Conservation (phyloP, 2,329 filamentous ascomycete species). For the Beauveria bassiana region DNA sequence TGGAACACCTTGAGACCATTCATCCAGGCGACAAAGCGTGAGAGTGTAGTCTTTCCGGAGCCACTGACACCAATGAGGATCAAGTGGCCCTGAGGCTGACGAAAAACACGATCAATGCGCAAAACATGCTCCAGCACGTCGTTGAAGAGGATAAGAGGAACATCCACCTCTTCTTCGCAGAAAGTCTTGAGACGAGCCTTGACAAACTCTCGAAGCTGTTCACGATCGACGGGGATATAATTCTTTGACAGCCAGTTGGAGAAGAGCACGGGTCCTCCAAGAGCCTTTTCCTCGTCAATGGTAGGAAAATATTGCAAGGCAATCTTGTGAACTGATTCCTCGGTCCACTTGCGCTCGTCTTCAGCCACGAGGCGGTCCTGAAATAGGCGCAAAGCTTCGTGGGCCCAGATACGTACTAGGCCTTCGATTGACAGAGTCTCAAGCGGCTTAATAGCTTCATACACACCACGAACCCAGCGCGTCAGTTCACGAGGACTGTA, state of each 20-base stretch:
- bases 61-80: constrained; percentile 98
- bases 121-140: constrained; percentile 97
- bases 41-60: constrained; percentile 96
- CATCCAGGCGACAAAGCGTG: constrained; percentile 99
- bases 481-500: constrained; percentile 99
- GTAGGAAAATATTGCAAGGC: constrained; percentile 89
- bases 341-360: constrained; percentile 91
- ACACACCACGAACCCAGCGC: constrained; percentile 93
- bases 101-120: constrained; percentile 96
- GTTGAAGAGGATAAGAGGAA: constrained; percentile 97
- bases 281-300: constrained; percentile 82
- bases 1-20: constrained; percentile 98
- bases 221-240: constrained; percentile 92
- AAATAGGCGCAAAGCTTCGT: constrained; percentile 92
- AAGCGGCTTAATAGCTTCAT: constrained; percentile 90
- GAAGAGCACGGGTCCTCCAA: constrained; percentile 91
- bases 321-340: constrained; percentile 77
- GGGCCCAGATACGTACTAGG: constrained; percentile 93
- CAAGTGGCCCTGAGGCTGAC: constrained; percentile 94
- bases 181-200: constrained; percentile 96
- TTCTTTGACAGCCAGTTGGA: constrained; percentile 99
- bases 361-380: constrained; percentile 94
- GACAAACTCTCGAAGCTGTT: constrained; percentile 92
- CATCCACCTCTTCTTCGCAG: constrained; percentile 98
- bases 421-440: constrained; percentile 85